Base-by-base conservation (phyloP, 2,329 filamentous ascomycete genomes). In the Westerdykella ornata region DNA sequence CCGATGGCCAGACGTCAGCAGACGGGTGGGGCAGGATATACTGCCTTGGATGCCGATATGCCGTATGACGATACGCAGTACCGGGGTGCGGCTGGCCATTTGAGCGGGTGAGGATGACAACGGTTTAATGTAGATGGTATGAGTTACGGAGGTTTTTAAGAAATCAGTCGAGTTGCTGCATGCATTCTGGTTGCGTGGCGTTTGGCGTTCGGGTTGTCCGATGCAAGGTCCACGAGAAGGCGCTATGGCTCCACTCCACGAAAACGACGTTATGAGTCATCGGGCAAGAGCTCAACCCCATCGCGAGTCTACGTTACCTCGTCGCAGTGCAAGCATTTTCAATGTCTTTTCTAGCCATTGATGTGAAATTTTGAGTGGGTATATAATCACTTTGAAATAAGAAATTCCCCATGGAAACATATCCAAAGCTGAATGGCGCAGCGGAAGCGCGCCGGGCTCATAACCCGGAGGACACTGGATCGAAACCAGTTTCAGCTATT, bases 31-130 rank as follows among this genome's bases (percentile, higher is more conserved):
- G 48, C 56, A 2, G 68, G 68, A 3, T 72, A 72, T 54, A 53
- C 55, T 28, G 38, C 68, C 35, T 68, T 68, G 0, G 67, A 68
- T 28, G 61, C 60, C 41, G 69, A 72, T 46, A 71, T 69, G 43
- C 56, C 53, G 4, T 70, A 72, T 49, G 50, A 51, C 37, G 66
- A 71, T 49, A 69, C 65, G 13, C 59, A 53, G 11, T 71, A 72
- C 50, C 60, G 61, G 36, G 69, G 67, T 2, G 61, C 57, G 8
- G 56, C 38, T 2, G 55, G 47, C 3, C 45, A 53, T 31, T 30
- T 51, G 8, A 45, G 42, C 20, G 34, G 45, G 17, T 38, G 44
- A 26, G 54, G 22, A 9, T 8, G 22, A 26, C 22, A 7, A 26
- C 12, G 22, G 56, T 42, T 12, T 48, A 29, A 48, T 51, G 14